Evolutionary conservation across 768 basidiomycete genomes (phyloP), one percentile per base, ranked within the genome.

Genomic region (Lactarius quietus): DNA sequence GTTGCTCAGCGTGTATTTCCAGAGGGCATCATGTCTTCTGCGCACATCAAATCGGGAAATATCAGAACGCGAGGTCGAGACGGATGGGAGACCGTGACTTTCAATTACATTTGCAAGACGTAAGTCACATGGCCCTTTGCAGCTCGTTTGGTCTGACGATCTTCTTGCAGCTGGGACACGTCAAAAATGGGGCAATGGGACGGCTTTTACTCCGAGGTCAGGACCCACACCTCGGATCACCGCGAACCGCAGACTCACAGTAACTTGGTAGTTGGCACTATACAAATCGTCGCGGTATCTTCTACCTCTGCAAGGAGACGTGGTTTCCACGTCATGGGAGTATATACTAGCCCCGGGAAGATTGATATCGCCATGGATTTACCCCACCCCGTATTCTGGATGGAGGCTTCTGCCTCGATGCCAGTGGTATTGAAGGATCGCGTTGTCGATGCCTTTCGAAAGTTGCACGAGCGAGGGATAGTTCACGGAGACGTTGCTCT

Each of bases 341-440:
- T 83, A 26, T 80, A 80, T 71, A 65, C 77, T 26, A 72, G 74
- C 66, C 70, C 78, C 31, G 76, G 75, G 57, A 70, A 74, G 12
- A 74, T 83, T 54, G 78, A 78, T 69, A 70, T 82, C 7, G 77
- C 80, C 15, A 82, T 85, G 78, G 84, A 83, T 68, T 74, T 81
- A 18, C 87, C 87, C 1, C 84, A 87, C 68, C 76, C 74, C 18
- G 78, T 79, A 8, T 84, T 86, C 72, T 87, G 87, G 86, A 79
- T 85, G 65, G 82, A 86, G 67, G 83, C 87, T 17, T 83, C 80
- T 6, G 72, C 80, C 3, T 79, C 77, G 51, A 87, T 88, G 85
- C 84, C 86, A 4, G 69, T 73, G 8, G 72, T 78, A 14, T 73
- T 86, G 60, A 88, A 88, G 73, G 76, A 81, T 62, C 76, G 76